phyloP scores from a whole-genome alignment of 805 yeast genomes.

The Scheffersomyces coipomensis region DNA sequence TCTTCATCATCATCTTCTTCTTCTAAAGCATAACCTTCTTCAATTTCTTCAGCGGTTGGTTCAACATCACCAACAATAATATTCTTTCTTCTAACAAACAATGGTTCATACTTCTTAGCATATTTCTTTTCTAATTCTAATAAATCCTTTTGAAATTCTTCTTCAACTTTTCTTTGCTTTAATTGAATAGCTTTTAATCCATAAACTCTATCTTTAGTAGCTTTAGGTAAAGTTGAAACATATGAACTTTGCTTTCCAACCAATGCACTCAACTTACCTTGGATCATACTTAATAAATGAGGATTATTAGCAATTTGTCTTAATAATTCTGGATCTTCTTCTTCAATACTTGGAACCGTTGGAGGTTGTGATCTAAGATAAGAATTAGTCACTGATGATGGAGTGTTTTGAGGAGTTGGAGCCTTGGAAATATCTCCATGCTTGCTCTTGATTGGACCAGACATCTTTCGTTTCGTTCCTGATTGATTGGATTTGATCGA shows the following conservation, averaged over 20 bases:
- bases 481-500: no score
- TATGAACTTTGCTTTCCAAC: slow-evolving; percentile 89
- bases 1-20: slow-evolving; percentile 48
- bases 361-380: slow-evolving; percentile 65
- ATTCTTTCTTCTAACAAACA: slow-evolving; percentile 69
- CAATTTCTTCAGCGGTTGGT: slow-evolving; percentile 78
- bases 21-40: slow-evolving; percentile 71
- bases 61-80: slow-evolving; percentile 71
- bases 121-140: slow-evolving; percentile 82
- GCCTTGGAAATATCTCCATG: slow-evolving; percentile 80
- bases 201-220: slow-evolving; percentile 71
- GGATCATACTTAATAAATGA: slow-evolving; percentile 79
- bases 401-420: slow-evolving; percentile 98
- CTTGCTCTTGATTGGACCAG: slow-evolving; percentile 79
- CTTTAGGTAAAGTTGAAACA: slow-evolving; percentile 68
- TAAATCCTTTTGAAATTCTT: slow-evolving; percentile 86
- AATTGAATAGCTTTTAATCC: slow-evolving; percentile 83
- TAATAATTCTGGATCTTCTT: slow-evolving; percentile 44
- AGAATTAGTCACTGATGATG: slow-evolving; percentile 79
- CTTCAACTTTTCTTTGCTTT: slow-evolving; percentile 78
- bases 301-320: slow-evolving; percentile 73
- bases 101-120: slow-evolving; percentile 68
- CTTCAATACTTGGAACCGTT: slow-evolving; percentile 63
- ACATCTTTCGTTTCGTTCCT: no score
- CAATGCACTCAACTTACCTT: slow-evolving; percentile 80